Percentiles rank a stretch among this genome's conserved stretches.
Conservation (phyloP, 2,329 filamentous ascomycete genomes). For the Macrophomina pseudophaseolina region DNA sequence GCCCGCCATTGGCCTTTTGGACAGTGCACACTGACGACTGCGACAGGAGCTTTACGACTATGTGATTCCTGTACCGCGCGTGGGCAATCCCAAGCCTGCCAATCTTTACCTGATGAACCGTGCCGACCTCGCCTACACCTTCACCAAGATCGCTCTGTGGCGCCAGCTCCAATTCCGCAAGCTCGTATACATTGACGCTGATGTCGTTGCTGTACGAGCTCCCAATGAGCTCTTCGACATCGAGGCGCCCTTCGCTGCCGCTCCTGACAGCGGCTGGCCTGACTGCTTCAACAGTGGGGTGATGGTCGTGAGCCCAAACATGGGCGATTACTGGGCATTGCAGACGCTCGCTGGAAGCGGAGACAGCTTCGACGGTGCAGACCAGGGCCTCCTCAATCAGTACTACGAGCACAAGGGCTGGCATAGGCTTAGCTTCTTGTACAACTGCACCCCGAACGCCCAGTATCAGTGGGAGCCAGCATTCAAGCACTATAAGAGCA, state of each 20-base stretch:
- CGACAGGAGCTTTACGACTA: constrained; percentile 81
- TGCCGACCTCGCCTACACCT: constrained; percentile 85
- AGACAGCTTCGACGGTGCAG: constrained; percentile 94
- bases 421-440: constrained; percentile 89
- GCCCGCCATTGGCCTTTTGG: constrained; percentile 18
- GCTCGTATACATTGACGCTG: constrained; percentile 94
- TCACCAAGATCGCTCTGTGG: constrained; percentile 97
- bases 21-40: constrained; percentile 27
- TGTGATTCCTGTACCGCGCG: constrained; percentile 80
- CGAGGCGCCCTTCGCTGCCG: constrained; percentile 68
- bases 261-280: constrained; percentile 96
- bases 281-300: constrained; percentile 98
- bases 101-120: constrained; percentile 94
- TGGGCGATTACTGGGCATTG: constrained; percentile 87
- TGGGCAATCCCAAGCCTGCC: constrained; percentile 75
- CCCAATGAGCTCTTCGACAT: constrained; percentile 89
- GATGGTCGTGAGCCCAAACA: constrained; percentile 85
- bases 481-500: constrained; percentile 88
- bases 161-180: constrained; percentile 85
- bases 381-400: constrained; percentile 94
- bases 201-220: constrained; percentile 87
- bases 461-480: constrained; percentile 98
- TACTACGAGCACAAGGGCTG: constrained; percentile 79
- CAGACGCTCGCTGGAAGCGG: constrained; percentile 82
- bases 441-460: constrained; percentile 95